Evolutionary conservation across 129 eudicot species (phyloP), one percentile per base, ranked within the genome.

Genomic region (Artemisia annua): DNA sequence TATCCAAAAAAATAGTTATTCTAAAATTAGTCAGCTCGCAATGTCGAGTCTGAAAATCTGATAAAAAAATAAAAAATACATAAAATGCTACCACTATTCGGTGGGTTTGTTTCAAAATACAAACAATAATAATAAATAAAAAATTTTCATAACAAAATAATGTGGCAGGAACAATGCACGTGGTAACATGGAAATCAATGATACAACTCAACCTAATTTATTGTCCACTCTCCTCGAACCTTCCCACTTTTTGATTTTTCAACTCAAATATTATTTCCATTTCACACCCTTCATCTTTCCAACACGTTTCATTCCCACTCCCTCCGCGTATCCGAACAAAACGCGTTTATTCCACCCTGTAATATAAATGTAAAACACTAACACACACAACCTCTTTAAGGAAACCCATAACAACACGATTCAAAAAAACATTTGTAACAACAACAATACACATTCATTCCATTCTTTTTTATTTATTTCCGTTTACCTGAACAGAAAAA

Each of bases 141-240:
- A 0, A 28, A 28, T 3, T 28, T 28, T 39, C 0, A 7, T 39
- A 49, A 68, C 10, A 39, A 69, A 67, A 58, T 12, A 70, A 54
- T 39, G 53, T 43, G 59, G 54, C 66, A 71, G 54, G 54, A 43
- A 70, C 63, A 22, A 46, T 44, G 76, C 76, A 71, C 67, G 67
- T 71, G 76, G 53, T 71, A 71, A 46, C 69, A 77, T 32, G 57
- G 69, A 51, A 4, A 19, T 58, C 46, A 80, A 75, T 71, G 66
- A 80, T 77, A 69, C 58, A 28, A 49, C 8, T 24, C 50, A 53
- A 51, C 78, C 69, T 62, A 44, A 71, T 54, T 46, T 19, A 39
- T 49, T 69, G 63, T 70, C 81, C 72, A 64, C 65, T 61, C 74
- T 77, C 82, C 83, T 78, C 55, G 86, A 78, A 82, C 80, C 80